Conservation (phyloP, 176 grass and related monocot species). For the maize (Zea mays) region Zm-B73-REFERENCE-NAM-5.0 NC_050097.1:18389501-18390000, state of each 20-base stretch:
- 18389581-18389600: slow-evolving; percentile 64
- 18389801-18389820: slow-evolving; percentile 27
- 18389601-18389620: slow-evolving; percentile 69
- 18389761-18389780: slow-evolving; percentile 27
- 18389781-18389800: neutral
- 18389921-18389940: slow-evolving; percentile 92
- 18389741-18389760: slow-evolving; percentile 88
- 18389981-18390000: neutral
- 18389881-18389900: slow-evolving; percentile 95
- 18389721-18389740: slow-evolving; percentile 88
- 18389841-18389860: slow-evolving; percentile 96
- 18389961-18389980: slow-evolving; percentile 23
- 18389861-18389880: slow-evolving; percentile 94
- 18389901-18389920: slow-evolving; percentile 96
- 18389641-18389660: slow-evolving; percentile 81
- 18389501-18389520: slow-evolving; percentile 60
- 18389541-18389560: neutral
- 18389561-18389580: neutral
- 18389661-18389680: slow-evolving; percentile 73
- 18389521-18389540: neutral
- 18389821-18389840: slow-evolving; percentile 57
- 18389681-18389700: slow-evolving; percentile 57
- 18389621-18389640: slow-evolving; percentile 70
- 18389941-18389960: slow-evolving; percentile 98
- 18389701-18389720: slow-evolving; percentile 79